Percentiles rank a stretch among this genome's conserved stretches.
phyloP scores from a whole-genome alignment of 768 basidiomycete species.

The Glaciozyma antarctica region DNA sequence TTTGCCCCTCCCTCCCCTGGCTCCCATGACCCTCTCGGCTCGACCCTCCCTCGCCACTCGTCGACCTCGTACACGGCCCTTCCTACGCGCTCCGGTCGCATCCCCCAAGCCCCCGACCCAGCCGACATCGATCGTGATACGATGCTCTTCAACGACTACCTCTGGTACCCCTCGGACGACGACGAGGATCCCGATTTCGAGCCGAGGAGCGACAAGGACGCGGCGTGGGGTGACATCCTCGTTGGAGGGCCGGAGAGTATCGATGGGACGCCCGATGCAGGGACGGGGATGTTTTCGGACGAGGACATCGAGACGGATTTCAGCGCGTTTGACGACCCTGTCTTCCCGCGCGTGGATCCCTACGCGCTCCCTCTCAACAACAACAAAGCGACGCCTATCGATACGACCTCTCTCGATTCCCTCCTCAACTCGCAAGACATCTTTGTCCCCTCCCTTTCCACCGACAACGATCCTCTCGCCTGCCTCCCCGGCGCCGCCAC shows the following conservation, averaged over 20 bases:
- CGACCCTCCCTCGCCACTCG: not conserved
- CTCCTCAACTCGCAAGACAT: not conserved
- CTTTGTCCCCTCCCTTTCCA: not conserved
- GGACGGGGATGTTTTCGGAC: not conserved
- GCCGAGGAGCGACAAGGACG: not conserved
- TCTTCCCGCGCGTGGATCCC: too few relatives aligned
- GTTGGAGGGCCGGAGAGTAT: slow-evolving; percentile 41
- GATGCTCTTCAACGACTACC: slow-evolving; percentile 1
- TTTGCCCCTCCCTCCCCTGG: too few relatives aligned
- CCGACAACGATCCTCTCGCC: not conserved
- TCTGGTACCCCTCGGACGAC: slow-evolving; percentile 3
- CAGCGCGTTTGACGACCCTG: not conserved
- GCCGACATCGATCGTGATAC: not conserved
- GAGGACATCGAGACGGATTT: not conserved
- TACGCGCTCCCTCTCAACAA: not conserved
- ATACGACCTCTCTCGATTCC: not conserved
- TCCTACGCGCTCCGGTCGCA: not conserved
- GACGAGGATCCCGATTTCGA: slow-evolving; percentile 3
- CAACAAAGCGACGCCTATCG: not conserved
- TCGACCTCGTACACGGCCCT: not conserved
- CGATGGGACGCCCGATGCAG: not conserved
- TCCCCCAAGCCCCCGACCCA: not conserved
- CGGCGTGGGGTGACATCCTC: not conserved
- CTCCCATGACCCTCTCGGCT: too few relatives aligned
- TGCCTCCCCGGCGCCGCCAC: too few relatives aligned